These are phyloP conservation scores for Globisporangium cylindrosporum DNA, from an alignment of 352 stramenopile species.

Conservation along the genomic window DNA sequence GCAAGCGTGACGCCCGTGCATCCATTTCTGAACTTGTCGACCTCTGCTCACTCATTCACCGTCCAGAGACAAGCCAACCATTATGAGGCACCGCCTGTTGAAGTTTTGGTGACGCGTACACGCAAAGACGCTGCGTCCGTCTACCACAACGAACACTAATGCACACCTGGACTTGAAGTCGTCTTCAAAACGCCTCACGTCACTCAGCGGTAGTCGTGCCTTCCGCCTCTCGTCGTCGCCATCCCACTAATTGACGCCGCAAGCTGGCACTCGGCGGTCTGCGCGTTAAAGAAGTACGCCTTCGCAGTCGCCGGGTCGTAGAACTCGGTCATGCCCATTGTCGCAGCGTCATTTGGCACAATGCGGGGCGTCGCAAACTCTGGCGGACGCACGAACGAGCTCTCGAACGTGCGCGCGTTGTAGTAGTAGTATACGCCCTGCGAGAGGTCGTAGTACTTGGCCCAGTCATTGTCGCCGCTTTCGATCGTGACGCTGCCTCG, in stretches of 20 bases:
- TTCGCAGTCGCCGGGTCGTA: slow-evolving; percentile 41
- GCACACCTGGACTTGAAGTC: background rate
- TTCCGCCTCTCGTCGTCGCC: background rate
- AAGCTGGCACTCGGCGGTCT: slow-evolving; percentile 51
- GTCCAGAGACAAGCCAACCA: background rate
- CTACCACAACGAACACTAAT: too few relatives aligned
- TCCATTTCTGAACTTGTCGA: slow-evolving; percentile 5
- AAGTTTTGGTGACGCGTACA: background rate
- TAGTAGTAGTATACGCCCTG: slow-evolving; percentile 67
- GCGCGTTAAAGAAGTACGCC: slow-evolving; percentile 42
- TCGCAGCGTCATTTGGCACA: slow-evolving; percentile 11
- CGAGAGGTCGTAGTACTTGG: slow-evolving; percentile 57
- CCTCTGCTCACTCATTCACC: background rate
- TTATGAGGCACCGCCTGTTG: background rate
- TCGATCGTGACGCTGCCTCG: slow-evolving; percentile 13
- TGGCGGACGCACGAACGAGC: slow-evolving; percentile 31
- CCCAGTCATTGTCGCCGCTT: slow-evolving; percentile 22
- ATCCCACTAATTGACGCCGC: slow-evolving; percentile 10
- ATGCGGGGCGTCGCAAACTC: slow-evolving; percentile 47
- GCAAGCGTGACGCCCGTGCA: background rate
- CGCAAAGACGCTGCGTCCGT: background rate
- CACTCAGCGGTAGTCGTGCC: slow-evolving; percentile 15
- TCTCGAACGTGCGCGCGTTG: slow-evolving; percentile 50
- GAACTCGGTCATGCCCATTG: slow-evolving; percentile 22
- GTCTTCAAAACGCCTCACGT: background rate